A percentile compares a stretch with the other conserved stretches of the same genome.
These are phyloP conservation scores for Lachancea waltii DNA, from an alignment of 805 yeast species.

Conservation along the genomic window DNA sequence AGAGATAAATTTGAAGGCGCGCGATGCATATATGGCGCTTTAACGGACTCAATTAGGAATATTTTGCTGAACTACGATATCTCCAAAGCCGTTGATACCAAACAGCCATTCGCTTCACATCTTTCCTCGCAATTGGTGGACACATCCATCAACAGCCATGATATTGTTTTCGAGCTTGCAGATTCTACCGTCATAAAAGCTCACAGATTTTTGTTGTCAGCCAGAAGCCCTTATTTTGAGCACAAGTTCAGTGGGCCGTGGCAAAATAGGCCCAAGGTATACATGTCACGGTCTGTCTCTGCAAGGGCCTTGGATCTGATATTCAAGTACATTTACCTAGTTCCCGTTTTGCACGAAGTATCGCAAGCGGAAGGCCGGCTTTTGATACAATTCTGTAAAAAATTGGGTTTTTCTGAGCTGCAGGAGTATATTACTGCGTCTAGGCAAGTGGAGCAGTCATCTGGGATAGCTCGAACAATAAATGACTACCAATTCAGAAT, in stretches of 20 bases:
- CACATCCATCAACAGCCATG: conserved; percentile 20
- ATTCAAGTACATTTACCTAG: conserved; percentile 33
- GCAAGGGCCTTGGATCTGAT: conserved; percentile 22
- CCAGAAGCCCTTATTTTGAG: conserved; percentile 33
- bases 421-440: conserved; percentile 31
- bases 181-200: conserved; percentile 16
- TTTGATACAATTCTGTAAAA: conserved; percentile 31
- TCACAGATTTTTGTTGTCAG: conserved; percentile 39
- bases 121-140: conserved; percentile 39
- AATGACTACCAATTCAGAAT: conserved; percentile 30
- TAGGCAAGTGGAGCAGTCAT: conserved; percentile 24
- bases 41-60: conserved; percentile 58
- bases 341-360: conserved; percentile 37
- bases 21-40: conserved; percentile 70
- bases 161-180: conserved; percentile 20
- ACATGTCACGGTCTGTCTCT: conserved; percentile 17
- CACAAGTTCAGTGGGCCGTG: conserved; percentile 22
- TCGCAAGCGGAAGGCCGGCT: conserved; percentile 25
- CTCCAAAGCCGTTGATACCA: conserved; percentile 57
- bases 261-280: conserved; percentile 16
- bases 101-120: conserved; percentile 70
- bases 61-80: conserved; percentile 55
- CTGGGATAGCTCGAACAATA: conserved; percentile 30
- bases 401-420: conserved; percentile 35
- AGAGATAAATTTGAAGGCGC: conserved; percentile 80